Percentiles rank a stretch among this genome's conserved stretches.
Conservation (phyloP, 768 basidiomycete species). For the Glaciozyma antarctica region DNA sequence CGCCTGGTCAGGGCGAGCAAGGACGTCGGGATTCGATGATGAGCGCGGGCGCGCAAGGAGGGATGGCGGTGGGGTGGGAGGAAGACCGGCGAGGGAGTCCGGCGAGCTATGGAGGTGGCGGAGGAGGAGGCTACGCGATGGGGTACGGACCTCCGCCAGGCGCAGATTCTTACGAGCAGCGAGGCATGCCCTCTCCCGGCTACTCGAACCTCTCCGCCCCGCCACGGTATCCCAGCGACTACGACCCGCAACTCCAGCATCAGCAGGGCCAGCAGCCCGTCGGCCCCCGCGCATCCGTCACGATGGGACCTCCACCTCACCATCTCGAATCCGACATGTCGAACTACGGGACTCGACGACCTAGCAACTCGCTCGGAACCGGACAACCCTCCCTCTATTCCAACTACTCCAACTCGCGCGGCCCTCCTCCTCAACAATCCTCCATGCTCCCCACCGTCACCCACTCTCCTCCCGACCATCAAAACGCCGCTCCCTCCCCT, state of each 20-base stretch:
- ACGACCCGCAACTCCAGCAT: not conserved
- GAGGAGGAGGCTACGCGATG: constrained; percentile 10
- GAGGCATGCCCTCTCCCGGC: not conserved
- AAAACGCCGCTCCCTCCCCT: not conserved
- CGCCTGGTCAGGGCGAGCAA: constrained; percentile 9
- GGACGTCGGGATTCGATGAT: constrained; percentile 13
- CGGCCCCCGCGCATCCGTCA: constrained; percentile 14
- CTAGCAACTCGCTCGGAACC: no score
- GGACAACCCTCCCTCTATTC: no score
- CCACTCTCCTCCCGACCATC: constrained; percentile 2
- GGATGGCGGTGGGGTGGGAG: constrained; percentile 18
- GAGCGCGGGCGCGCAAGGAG: not conserved
- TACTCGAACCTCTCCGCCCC: not conserved
- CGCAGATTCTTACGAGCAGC: not conserved
- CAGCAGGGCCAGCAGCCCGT: not conserved
- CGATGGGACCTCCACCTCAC: constrained; percentile 2
- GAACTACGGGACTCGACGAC: no score
- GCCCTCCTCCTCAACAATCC: no score
- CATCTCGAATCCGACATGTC: no score
- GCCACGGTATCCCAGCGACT: not conserved
- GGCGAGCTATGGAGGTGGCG: constrained; percentile 7
- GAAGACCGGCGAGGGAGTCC: constrained; percentile 19
- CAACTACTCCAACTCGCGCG: no score
- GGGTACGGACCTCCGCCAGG: not conserved
- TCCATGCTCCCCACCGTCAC: constrained; percentile 1